These are phyloP conservation scores for Cucurbita pepo DNA, from an alignment of 306 rosid genomes.

Conservation along the genomic window DNA sequence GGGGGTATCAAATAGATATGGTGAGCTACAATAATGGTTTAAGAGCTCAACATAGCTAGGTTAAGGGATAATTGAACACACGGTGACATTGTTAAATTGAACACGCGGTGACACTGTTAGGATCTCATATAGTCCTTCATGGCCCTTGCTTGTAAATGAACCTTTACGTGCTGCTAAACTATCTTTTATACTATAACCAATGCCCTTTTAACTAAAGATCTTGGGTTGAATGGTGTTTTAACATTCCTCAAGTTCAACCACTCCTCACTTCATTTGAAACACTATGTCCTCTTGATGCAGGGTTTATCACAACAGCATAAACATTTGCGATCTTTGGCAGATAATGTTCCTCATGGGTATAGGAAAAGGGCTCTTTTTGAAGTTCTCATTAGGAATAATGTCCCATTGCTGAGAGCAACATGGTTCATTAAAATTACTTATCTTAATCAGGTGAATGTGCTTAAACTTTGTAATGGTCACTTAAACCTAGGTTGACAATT, in stretches of 20 bases:
- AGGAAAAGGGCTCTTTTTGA: conserved; percentile 60
- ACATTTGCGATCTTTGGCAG: conserved; percentile 57
- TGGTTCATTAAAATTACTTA: conserved; percentile 86
- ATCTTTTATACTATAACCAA: too few relatives aligned
- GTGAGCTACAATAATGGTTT: too few relatives aligned
- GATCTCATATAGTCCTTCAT: too few relatives aligned
- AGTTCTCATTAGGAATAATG: conserved; percentile 77
- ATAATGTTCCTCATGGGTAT: conserved; percentile 82
- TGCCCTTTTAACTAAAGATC: background rate
- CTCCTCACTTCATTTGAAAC: background rate
- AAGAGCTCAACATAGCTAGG: too few relatives aligned
- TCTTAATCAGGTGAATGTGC: conserved; percentile 69
- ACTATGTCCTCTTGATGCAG: conserved; percentile 22
- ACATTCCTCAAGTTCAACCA: background rate
- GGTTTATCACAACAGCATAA: conserved; percentile 95
- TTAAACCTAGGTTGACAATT: conserved; percentile 4
- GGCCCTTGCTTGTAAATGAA: too few relatives aligned
- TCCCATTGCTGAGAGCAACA: conserved; percentile 88
- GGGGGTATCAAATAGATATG: background rate
- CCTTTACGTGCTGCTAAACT: too few relatives aligned
- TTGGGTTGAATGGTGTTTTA: background rate
- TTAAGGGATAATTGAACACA: too few relatives aligned
- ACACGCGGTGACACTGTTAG: too few relatives aligned
- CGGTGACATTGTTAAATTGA: too few relatives aligned
- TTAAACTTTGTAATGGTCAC: background rate